Conservation (phyloP, 257 asterid species). For the Solanum acaule region DNA sequence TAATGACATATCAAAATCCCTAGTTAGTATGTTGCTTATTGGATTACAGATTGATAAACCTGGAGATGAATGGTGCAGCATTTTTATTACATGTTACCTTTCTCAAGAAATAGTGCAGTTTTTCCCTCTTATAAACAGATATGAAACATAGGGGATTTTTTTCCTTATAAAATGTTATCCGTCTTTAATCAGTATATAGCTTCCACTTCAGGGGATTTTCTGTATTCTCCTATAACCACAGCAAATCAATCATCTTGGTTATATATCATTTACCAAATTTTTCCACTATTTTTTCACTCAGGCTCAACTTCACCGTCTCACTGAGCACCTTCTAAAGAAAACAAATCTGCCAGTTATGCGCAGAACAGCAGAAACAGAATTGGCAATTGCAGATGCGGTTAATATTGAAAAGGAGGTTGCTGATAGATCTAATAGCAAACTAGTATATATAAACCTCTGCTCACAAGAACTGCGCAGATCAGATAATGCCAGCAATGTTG, state of each 20-base stretch:
- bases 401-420: constrained; percentile 86
- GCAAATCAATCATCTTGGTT: neutral
- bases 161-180: neutral
- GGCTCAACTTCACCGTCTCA: constrained; percentile 92
- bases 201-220: neutral
- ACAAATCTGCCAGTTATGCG: constrained; percentile 40
- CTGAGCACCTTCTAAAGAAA: constrained; percentile 78
- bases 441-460: constrained; percentile 79
- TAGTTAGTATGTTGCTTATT: neutral
- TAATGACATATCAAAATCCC: neutral
- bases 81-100: neutral
- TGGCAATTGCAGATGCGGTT: constrained; percentile 94
- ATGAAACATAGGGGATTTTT: neutral
- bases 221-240: neutral
- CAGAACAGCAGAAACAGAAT: constrained; percentile 82
- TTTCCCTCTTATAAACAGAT: neutral
- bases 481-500: constrained; percentile 16
- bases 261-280: neutral
- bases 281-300: constrained; percentile 8
- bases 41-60: neutral
- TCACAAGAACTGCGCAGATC: constrained; percentile 83
- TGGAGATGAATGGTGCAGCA: neutral
- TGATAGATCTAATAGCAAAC: constrained; percentile 84
- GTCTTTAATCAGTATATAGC: neutral
- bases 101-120: neutral